Conservation (phyloP, 306 rosid genomes). For the Trifolium fragiferum region DNA sequence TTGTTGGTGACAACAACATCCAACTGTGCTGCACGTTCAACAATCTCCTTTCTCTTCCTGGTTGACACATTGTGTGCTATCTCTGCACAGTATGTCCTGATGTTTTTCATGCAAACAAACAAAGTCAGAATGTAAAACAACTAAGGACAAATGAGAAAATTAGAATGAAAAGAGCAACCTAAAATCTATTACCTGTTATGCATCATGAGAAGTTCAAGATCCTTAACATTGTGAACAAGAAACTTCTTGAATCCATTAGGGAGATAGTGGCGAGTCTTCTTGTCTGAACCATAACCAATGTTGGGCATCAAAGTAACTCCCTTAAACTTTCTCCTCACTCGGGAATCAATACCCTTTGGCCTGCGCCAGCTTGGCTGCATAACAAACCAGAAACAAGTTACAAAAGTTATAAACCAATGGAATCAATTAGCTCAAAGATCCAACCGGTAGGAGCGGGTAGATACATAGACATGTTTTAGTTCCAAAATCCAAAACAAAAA, state of each 20-base stretch:
- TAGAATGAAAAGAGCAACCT: not conserved
- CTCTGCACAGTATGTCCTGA: slow-evolving; percentile 5
- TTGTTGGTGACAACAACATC: slow-evolving; percentile 80
- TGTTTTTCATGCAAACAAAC: not conserved
- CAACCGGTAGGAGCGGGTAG: not conserved
- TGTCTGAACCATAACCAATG: slow-evolving; percentile 83
- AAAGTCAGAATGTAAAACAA: not conserved
- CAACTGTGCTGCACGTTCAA: slow-evolving; percentile 77
- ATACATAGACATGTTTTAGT: not conserved
- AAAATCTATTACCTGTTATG: slow-evolving; percentile 61
- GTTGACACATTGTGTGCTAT: slow-evolving; percentile 14
- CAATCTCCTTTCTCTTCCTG: slow-evolving; percentile 45
- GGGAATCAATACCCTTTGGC: slow-evolving; percentile 90
- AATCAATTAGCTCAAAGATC: not conserved
- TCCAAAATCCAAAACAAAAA: not conserved
- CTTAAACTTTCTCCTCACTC: slow-evolving; percentile 83
- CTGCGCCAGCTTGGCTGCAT: slow-evolving; percentile 64
- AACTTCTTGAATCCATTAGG: slow-evolving; percentile 89
- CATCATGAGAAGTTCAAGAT: slow-evolving; percentile 76
- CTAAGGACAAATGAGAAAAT: not conserved
- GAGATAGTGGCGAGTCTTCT: slow-evolving; percentile 79
- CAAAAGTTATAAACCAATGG: not conserved
- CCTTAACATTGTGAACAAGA: slow-evolving; percentile 71
- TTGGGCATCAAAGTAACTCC: slow-evolving; percentile 83
- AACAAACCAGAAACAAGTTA: not conserved